phyloP scores from a whole-genome alignment of 1,284 basidiomycete species.

The Agaricales sp. region DNA sequence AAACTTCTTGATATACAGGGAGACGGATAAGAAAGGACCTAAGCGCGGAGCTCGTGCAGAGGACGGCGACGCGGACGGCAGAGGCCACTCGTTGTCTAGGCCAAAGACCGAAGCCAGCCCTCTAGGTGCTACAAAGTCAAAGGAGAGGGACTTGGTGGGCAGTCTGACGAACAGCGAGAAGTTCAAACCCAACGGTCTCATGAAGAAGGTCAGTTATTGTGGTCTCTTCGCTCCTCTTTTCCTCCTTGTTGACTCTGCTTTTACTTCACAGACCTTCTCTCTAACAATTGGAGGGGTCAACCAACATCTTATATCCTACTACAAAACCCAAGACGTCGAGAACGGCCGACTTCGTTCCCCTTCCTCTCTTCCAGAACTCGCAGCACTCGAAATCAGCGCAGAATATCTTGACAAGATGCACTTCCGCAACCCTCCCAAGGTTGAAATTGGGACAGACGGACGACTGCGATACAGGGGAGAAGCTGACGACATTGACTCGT shows the following conservation, averaged over 20 bases:
- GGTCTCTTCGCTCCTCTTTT: slow-evolving; percentile 3
- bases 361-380: slow-evolving; percentile 82
- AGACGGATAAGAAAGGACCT: slow-evolving; percentile 50
- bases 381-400: slow-evolving; percentile 76
- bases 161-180: slow-evolving; percentile 86
- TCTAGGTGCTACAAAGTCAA: slow-evolving; percentile 49
- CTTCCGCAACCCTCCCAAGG: slow-evolving; percentile 84
- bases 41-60: slow-evolving; percentile 31
- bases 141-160: slow-evolving; percentile 77
- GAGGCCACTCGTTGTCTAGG: slow-evolving; percentile 21
- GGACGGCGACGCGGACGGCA: slow-evolving; percentile 48
- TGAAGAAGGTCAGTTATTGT: slow-evolving; percentile 75
- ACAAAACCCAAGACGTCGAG: slow-evolving; percentile 87
- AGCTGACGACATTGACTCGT: slow-evolving; percentile 49
- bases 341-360: slow-evolving; percentile 81
- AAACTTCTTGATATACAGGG: slow-evolving; percentile 92
- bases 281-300: slow-evolving; percentile 77
- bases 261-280: slow-evolving; percentile 71
- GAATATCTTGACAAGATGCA: slow-evolving; percentile 88
- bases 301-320: slow-evolving; percentile 95
- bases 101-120: slow-evolving; percentile 16
- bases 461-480: slow-evolving; percentile 73
- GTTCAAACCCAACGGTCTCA: slow-evolving; percentile 84
- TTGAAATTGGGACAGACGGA: slow-evolving; percentile 78
- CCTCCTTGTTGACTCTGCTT: slow-evolving; percentile 12